Evolutionary conservation across 2,329 filamentous ascomycete species (phyloP).

Genomic region (Mollisia scopiformis): DNA sequence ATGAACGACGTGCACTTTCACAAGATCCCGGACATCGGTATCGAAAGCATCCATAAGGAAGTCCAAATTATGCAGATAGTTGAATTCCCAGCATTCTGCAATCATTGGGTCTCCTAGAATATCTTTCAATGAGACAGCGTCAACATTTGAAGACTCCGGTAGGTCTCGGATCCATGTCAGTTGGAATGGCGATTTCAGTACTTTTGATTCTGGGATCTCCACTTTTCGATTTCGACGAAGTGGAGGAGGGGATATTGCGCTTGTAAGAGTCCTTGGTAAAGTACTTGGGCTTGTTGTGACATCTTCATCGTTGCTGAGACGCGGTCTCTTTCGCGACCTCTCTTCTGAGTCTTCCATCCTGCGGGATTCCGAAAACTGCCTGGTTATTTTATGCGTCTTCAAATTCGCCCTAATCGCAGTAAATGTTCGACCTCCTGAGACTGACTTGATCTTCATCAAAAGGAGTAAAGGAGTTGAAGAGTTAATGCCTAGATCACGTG

Average conservation of each 20-base stretch:
- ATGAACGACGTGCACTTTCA: constrained; percentile 62
- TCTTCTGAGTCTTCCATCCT: constrained; percentile 29
- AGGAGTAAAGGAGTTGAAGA: not conserved
- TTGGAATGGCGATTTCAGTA: constrained; percentile 55
- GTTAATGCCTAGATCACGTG: constrained; percentile 4
- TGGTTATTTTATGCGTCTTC: not conserved
- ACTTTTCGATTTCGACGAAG: constrained; percentile 15
- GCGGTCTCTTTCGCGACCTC: constrained; percentile 31
- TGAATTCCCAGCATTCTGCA: constrained; percentile 58
- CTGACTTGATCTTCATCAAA: not conserved
- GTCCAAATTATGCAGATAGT: constrained; percentile 58
- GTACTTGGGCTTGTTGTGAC: not conserved
- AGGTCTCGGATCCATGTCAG: constrained; percentile 61
- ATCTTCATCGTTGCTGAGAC: constrained; percentile 20
- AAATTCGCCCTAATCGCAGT: not conserved
- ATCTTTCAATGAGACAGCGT: constrained; percentile 56
- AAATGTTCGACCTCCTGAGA: not conserved
- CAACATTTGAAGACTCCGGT: constrained; percentile 53
- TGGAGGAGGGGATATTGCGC: constrained; percentile 36
- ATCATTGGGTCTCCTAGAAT: constrained; percentile 64
- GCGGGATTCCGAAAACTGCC: not conserved
- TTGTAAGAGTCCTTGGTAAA: constrained; percentile 22
- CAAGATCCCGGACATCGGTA: constrained; percentile 51
- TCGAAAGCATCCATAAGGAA: constrained; percentile 62
- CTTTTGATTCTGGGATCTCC: constrained; percentile 6